phyloP scores from a whole-genome alignment of 164 flowering plant genomes.

The Vitis rupestris region DNA sequence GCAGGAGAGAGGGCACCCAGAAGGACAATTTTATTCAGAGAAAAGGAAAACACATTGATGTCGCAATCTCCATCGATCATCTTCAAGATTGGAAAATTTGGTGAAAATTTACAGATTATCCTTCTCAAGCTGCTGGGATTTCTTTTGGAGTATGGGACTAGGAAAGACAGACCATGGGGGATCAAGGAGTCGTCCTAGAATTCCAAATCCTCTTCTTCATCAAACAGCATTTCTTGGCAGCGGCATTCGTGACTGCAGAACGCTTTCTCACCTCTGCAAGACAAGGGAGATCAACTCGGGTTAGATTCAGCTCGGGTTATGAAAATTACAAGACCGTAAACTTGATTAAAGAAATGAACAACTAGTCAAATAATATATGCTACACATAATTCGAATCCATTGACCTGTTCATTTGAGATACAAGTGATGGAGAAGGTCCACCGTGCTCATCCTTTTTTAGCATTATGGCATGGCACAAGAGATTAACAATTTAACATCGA shows the following conservation, averaged over 20 bases:
- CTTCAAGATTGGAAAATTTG: background rate
- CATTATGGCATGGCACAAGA: no score
- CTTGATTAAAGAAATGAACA: no score
- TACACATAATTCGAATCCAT: no score
- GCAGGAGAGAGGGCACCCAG: slow-evolving; percentile 6
- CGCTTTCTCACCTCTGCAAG: slow-evolving; percentile 60
- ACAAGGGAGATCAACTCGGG: background rate
- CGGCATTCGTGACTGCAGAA: slow-evolving; percentile 62
- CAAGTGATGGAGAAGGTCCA: no score
- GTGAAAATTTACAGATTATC: background rate
- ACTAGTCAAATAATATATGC: no score
- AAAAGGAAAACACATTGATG: background rate
- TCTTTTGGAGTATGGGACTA: background rate
- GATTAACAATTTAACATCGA: no score
- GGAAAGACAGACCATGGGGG: background rate
- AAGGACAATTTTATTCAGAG: background rate
- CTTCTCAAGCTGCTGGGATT: background rate
- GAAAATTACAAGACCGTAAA: background rate
- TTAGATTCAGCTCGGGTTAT: background rate
- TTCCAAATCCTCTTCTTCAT: slow-evolving; percentile 32
- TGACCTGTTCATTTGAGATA: no score
- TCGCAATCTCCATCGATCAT: background rate
- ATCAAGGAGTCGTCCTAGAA: slow-evolving; percentile 11
- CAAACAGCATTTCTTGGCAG: slow-evolving; percentile 47
- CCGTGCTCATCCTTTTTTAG: no score